Base-by-base conservation (phyloP, 306 rosid species). In the Vigna hirtella region DNA sequence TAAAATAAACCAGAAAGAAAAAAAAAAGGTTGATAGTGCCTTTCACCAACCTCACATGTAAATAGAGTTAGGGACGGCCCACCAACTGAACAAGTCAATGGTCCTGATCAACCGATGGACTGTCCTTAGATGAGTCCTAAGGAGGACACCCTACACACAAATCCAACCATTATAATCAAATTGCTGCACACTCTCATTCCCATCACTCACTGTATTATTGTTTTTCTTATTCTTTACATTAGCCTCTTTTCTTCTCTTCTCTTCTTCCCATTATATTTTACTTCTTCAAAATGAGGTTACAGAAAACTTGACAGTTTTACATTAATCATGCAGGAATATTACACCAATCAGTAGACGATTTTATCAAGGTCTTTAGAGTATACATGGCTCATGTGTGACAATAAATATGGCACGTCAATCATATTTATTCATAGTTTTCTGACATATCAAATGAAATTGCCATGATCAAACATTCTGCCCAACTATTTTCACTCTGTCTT, bases 11-110 rank as follows among this genome's bases (percentile, higher is more conserved):
- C 16, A 42, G 68, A 80, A 36, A 9, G 45, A 22, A 66, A 58
- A 28, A 30, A 4, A 71, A 78, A 86, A 73, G 85, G 79, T 78
- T 85, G 97, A 91, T 66, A 63, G 79, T 81, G 88, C 88, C 86
- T 87, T 84, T 88, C 97, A 90, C 87, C 91, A 86, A 90, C 90
- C 96, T 85, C 91, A 81, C 85, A 90, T 83, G 88, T 59, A 88
- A 66, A 79, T 70, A 70, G 88, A 81, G 86, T 71, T 34, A 28
- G 82, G 80, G 88, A 86, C 86, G 79, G 74, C 85, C 91, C 84
- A 93, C 92, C 88, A 72, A 82, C 85, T 73, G 66, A 77, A 53
- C 85, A 90, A 89, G 82, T 87, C 92, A 87, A 86, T 68, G 96
- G 89, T 91, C 85, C 84, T 82, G 89, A 91, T 91, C 93, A 81